Conservation (phyloP, 148 eudicot genomes). For the Fagopyrum homotropicum region DNA sequence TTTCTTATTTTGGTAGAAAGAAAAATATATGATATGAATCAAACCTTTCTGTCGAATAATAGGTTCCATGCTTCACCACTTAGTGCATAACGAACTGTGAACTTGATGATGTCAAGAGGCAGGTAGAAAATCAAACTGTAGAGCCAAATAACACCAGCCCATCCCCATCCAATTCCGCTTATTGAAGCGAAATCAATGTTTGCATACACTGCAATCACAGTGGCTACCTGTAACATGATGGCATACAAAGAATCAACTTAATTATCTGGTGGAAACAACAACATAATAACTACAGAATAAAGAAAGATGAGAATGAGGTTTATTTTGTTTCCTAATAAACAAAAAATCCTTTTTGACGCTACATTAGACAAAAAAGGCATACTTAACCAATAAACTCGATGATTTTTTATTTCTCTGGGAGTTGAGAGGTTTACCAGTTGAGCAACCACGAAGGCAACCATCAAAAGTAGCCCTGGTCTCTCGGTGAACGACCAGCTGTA, state of each 20-base stretch:
- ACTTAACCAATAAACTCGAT: neutral
- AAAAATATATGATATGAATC: neutral
- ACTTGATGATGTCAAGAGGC: conserved; percentile 62
- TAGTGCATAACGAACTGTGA: conserved; percentile 45
- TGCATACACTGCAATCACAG: conserved; percentile 72
- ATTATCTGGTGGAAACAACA: too few species aligned
- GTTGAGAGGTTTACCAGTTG: conserved; percentile 41
- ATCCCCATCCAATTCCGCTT: conserved; percentile 69
- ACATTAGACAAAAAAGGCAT: too few species aligned
- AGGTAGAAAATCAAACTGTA: conserved; percentile 61
- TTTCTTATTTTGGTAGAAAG: neutral
- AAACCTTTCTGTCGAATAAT: conserved; percentile 54
- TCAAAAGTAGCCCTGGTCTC: conserved; percentile 59
- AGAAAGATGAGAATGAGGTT: too few species aligned
- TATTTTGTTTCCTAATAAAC: too few species aligned
- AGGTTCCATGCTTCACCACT: conserved; percentile 67
- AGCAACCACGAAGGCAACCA: conserved; percentile 64
- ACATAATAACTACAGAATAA: too few species aligned
- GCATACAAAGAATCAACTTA: neutral
- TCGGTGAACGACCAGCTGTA: conserved; percentile 75
- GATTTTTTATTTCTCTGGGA: neutral
- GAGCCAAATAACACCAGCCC: conserved; percentile 80
- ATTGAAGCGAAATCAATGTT: conserved; percentile 62
- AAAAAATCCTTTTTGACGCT: too few species aligned
- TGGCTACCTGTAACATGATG: conserved; percentile 45